Conservation (phyloP, 1,284 basidiomycete species). For the Lentinula novae-zelandiae region DNA sequence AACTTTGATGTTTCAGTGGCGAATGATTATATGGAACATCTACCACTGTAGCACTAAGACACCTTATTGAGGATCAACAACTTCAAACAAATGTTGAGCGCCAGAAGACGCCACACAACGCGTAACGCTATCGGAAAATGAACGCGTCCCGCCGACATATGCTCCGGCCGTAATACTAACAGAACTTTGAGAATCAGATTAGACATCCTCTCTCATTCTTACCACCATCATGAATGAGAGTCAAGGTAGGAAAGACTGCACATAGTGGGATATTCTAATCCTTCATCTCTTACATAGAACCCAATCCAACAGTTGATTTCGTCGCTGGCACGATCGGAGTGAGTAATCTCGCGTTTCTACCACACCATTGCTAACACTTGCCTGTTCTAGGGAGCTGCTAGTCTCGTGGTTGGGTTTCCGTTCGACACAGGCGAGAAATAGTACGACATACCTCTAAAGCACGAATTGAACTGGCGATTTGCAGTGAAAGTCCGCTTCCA, state of each 20-base stretch:
- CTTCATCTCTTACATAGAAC: constrained; percentile 13
- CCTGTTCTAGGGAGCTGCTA: constrained; percentile 48
- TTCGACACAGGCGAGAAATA: constrained; percentile 63
- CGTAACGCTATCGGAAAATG: not conserved
- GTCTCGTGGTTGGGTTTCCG: constrained; percentile 65
- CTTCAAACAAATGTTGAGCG: not conserved
- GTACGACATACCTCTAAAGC: not conserved
- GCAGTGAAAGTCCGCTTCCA: constrained; percentile 79
- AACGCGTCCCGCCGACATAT: not conserved
- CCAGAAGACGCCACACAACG: not conserved
- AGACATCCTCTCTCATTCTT: not conserved
- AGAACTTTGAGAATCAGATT: not conserved
- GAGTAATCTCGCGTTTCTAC: constrained; percentile 7
- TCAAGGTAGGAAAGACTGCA: not conserved
- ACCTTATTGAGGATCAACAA: no score
- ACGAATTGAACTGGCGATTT: not conserved
- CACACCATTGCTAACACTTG: not conserved
- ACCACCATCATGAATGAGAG: constrained; percentile 5
- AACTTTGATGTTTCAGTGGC: no score
- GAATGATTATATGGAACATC: no score
- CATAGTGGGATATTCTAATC: not conserved
- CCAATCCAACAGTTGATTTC: constrained; percentile 60
- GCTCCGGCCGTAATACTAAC: not conserved
- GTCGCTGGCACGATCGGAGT: constrained; percentile 71
- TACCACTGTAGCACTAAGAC: no score